Conservation (phyloP, 31 red algal genomes). For the Asparagopsis taxiformis region DNA sequence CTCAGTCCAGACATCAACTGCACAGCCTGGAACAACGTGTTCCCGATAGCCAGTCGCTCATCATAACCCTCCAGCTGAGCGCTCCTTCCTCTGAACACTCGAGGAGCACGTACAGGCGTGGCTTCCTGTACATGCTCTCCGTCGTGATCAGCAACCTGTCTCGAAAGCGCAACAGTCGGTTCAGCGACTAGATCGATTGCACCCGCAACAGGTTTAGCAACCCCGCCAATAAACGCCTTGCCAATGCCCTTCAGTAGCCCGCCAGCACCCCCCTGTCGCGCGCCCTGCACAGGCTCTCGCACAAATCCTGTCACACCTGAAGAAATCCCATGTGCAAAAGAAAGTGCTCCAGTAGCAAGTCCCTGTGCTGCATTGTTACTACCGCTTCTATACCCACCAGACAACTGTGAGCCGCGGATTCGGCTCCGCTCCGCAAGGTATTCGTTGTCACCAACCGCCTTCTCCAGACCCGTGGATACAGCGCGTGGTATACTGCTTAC, state of each 20-base stretch:
- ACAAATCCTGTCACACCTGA: conserved; percentile 83
- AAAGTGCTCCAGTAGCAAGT: conserved; percentile 77
- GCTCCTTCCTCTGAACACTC: conserved; percentile 49
- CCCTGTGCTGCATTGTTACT: conserved; percentile 77
- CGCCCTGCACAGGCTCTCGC: conserved; percentile 83
- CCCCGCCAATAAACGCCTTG: conserved; percentile 76
- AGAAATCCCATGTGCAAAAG: conserved; percentile 88
- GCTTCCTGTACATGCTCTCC: conserved; percentile 4
- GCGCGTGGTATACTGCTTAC: conserved; percentile 80
- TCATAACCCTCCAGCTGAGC: conserved; percentile 47
- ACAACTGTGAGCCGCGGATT: conserved; percentile 52
- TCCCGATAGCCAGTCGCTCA: conserved; percentile 31
- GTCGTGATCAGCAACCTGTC: conserved; percentile 44
- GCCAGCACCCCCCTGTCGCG: conserved; percentile 67
- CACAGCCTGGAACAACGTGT: conserved; percentile 53
- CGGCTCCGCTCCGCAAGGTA: conserved; percentile 85
- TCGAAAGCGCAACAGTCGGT: conserved; percentile 70
- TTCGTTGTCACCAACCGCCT: conserved; percentile 76
- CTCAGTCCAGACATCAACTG: conserved; percentile 6
- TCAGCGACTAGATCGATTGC: conserved; percentile 80
- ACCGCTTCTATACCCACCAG: conserved; percentile 27
- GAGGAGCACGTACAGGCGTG: conserved; percentile 44
- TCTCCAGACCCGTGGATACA: conserved; percentile 77
- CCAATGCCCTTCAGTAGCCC: conserved; percentile 86
- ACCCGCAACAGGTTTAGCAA: conserved; percentile 81